Evolutionary conservation across 192 early-diverging fungal species (phyloP), one percentile per base, ranked within the genome.

Genomic region (Entomortierella lignicola): DNA sequence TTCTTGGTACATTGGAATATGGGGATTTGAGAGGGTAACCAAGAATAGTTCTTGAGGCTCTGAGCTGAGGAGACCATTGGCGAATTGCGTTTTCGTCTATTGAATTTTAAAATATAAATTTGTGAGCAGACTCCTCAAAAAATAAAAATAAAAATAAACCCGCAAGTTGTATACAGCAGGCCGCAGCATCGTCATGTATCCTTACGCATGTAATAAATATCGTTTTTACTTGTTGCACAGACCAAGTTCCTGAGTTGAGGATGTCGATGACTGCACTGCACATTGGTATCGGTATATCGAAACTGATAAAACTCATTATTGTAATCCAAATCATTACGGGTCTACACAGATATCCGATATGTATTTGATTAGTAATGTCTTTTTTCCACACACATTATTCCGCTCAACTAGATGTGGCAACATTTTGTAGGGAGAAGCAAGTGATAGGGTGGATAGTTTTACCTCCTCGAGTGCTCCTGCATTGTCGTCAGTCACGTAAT

Each of bases 41-140:
- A 5, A 85, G 27, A 0, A 87, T 80, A 8, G 60, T 60, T 59
- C 59, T 53, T 41, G 75, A 77, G 0, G 54, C 60, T 30, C 70
- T 66, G 20, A 60, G 63, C 15, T 84, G 82, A 23, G 86, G 84
- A 20, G 81, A 85, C 86, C 86, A 87, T 50, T 81, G 69, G 23
- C 71, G 59, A 18, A 88, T 70, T 18, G 55, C 41, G 59, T 85
- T 72, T n/a, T 77, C 57, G 55, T 63, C 84, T 87, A 20, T 47
- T 2, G 15, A 47, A 47, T 47, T 37, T 37, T 7, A 37, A 37
- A 20, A 11, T 15, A 47, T 15, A 20, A 15, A n/a, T n/a, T n/a
- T n/a, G n/a, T n/a, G n/a, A n/a, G n/a, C n/a, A n/a, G n/a, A n/a
- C n/a, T n/a, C n/a, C n/a, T n/a, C n/a, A n/a, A n/a, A n/a, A n/a